Conservation (phyloP, 768 basidiomycete species). For the Mycena pura region DNA sequence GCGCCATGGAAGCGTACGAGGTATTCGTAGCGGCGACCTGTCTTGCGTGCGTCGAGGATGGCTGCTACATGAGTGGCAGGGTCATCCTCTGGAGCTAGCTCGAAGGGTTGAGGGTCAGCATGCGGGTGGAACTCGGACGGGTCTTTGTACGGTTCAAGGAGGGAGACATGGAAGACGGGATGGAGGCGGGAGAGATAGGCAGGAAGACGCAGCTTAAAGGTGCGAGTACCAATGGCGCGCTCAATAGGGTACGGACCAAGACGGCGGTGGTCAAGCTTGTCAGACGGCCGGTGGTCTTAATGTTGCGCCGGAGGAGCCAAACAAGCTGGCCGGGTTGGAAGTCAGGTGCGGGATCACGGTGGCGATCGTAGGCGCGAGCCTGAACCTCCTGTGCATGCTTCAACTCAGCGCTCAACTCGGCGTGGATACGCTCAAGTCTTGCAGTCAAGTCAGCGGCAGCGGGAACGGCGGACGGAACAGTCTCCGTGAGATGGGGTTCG, state of each 20-base stretch:
- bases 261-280: constrained; percentile 44
- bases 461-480: constrained; percentile 32
- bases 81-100: constrained; percentile 27
- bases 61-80: constrained; percentile 27
- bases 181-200: constrained; percentile 40
- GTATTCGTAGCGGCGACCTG: constrained; percentile 45
- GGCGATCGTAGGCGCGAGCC: constrained; percentile 35
- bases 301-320: constrained; percentile 45
- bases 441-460: constrained; percentile 38
- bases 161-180: constrained; percentile 47
- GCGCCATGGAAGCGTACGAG: constrained; percentile 36
- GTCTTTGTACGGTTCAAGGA: constrained; percentile 37
- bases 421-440: constrained; percentile 39
- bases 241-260: constrained; percentile 35
- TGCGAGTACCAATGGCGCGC: background rate
- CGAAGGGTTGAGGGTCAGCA: constrained; percentile 29
- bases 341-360: constrained; percentile 32
- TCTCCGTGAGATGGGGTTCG: constrained; percentile 34
- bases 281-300: constrained; percentile 48
- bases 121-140: constrained; percentile 42
- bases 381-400: constrained; percentile 36
- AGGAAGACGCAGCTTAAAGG: constrained; percentile 32
- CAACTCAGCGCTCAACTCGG: constrained; percentile 41
- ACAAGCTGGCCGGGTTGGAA: constrained; percentile 43
- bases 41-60: constrained; percentile 41